These are phyloP conservation scores for Pythium apleroticum DNA, from an alignment of 352 stramenopile genomes.

Conservation along the genomic window DNA sequence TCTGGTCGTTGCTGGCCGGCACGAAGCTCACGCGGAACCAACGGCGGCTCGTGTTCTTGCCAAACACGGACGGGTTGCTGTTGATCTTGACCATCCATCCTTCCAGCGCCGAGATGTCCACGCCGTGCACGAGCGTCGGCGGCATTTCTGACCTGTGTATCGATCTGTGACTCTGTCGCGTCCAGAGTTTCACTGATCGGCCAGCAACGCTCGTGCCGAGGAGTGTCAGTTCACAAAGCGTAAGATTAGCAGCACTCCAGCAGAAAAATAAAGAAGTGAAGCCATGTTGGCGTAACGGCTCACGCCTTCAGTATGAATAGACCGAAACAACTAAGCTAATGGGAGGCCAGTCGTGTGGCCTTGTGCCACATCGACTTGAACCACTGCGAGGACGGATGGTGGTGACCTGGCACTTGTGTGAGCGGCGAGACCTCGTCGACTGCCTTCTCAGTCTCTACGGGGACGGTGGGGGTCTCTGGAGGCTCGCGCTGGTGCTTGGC, in stretches of 20 bases:
- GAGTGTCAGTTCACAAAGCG: background rate
- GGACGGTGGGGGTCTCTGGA: background rate
- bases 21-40: conserved; percentile 81
- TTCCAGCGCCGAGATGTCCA: conserved; percentile 82
- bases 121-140: conserved; percentile 57
- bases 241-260: background rate
- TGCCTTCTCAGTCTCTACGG: too few relatives aligned
- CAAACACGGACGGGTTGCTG: conserved; percentile 79
- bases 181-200: background rate
- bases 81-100: conserved; percentile 89
- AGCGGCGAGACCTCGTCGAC: background rate
- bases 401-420: background rate
- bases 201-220: background rate
- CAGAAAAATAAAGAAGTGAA: background rate
- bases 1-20: conserved; percentile 41
- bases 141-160: background rate
- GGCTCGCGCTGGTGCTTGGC: background rate
- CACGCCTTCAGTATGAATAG: background rate
- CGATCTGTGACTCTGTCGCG: background rate
- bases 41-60: conserved; percentile 67
- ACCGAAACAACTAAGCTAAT: background rate
- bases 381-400: conserved; percentile 13
- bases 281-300: background rate
- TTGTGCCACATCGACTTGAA: conserved; percentile 15
- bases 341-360: background rate